A percentile compares a stretch with the other conserved stretches of the same genome.
phyloP scores from a whole-genome alignment of 345 rosid genomes.

The Psidium guajava region DNA sequence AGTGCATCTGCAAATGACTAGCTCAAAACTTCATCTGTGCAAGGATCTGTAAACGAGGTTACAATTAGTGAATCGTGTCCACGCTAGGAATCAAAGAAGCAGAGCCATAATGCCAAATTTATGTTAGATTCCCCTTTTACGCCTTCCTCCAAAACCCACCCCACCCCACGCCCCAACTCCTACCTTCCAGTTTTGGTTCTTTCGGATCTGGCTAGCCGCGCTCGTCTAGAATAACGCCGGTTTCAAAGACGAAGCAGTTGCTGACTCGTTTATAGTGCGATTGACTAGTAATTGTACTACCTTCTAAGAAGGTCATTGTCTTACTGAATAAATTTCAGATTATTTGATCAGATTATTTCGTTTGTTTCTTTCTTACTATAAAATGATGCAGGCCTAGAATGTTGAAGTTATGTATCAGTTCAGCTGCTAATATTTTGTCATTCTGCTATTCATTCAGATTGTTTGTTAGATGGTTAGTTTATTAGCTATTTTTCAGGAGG shows the following conservation, averaged over 20 bases:
- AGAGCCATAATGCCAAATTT: not conserved
- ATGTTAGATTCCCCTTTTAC: not conserved
- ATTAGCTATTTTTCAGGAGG: too few relatives aligned
- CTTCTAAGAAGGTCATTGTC: not conserved
- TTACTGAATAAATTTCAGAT: not conserved
- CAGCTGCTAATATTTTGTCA: too few relatives aligned
- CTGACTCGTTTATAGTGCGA: not conserved
- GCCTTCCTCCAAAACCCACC: too few relatives aligned
- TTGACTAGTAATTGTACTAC: not conserved
- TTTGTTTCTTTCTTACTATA: not conserved
- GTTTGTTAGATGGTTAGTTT: too few relatives aligned
- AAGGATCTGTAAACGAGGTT: slow-evolving; percentile 21
- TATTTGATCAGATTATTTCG: not conserved
- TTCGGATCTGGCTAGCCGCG: not conserved
- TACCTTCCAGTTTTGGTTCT: not conserved
- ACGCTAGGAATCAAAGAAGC: slow-evolving; percentile 7
- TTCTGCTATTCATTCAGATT: too few relatives aligned
- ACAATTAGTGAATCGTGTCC: slow-evolving; percentile 27
- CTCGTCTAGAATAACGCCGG: not conserved
- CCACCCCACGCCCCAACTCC: too few relatives aligned
- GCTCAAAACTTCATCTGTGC: not conserved
- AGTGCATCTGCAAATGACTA: not conserved
- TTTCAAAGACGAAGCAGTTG: not conserved
- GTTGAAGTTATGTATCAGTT: too few relatives aligned
- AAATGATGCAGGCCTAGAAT: not conserved